Evolutionary conservation across 129 eudicot species (phyloP), one percentile per base, ranked within the genome.

Genomic region (Flaveria sonorensis): DNA sequence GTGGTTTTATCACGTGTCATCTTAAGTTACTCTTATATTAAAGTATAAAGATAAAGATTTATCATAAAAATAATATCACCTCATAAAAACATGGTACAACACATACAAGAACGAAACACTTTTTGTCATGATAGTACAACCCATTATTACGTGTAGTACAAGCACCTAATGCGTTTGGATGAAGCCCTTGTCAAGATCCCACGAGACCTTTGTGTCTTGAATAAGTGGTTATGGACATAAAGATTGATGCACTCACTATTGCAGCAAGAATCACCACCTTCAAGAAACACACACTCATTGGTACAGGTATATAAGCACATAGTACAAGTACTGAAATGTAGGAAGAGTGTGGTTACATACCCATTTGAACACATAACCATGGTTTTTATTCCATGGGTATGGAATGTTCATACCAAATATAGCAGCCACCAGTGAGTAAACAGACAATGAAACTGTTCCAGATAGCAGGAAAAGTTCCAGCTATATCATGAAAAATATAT

Each of bases 381-480:
- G 94, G 86, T 79, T 48, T 20, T 88, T 77, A 53, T 81, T 89
- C 96, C 98, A 92, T 51, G 88, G 83, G 83, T 89, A 86, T 55
- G 93, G 98, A 69, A 92, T 88, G 64, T 92, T 88, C 98, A 92
- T 92, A 32, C 98, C 98, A 57, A 92, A 92, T 59, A 92, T 87
- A 36, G 98, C 98, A 71, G 92, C 98, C 52, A 88, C 84, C 70
- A 92, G 59, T 18, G 98, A 89, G 80, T 88, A 92, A 73, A 92
- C 81, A 40, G 98, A 86, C 79, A 92, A 75, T 51, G 93, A 86
- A 6, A 92, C 88, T 36, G 96, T 92, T 45, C 93, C 96, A 0
- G 93, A 86, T 79, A 92, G 85, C 12, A 92, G 87, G 80, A 92
- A 90, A 21, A 92, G 92, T 85, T 92, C 98, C 67, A 92, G 81